Evolutionary conservation across 1,284 basidiomycete species (phyloP).

Genomic region (Leccinum laetum): DNA sequence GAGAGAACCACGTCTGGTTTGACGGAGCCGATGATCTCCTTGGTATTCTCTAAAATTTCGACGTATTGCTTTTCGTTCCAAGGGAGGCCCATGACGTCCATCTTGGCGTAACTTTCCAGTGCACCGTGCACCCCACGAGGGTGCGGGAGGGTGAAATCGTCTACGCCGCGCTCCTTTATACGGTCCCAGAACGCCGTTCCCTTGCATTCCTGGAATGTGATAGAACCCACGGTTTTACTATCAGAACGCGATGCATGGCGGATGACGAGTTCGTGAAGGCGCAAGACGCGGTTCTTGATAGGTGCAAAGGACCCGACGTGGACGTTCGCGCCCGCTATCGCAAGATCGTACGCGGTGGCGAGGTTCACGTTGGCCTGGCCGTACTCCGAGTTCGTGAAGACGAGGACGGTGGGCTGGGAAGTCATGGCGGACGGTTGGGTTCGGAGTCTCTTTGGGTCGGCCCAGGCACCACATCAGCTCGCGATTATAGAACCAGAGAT

Average conservation of each 20-base stretch:
- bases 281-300: too few relatives aligned
- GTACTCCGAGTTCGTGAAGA: slow-evolving; percentile 10
- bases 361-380: slow-evolving; percentile 15
- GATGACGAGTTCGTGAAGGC: slow-evolving; percentile 9
- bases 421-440: too few relatives aligned
- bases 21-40: slow-evolving; percentile 5
- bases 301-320: neutral
- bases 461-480: too few relatives aligned
- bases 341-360: slow-evolving; percentile 13
- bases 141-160: neutral
- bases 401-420: slow-evolving; percentile 1
- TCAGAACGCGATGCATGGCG: slow-evolving; percentile 4
- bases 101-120: neutral
- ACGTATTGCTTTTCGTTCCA: slow-evolving; percentile 6
- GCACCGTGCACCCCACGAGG: slow-evolving; percentile 6
- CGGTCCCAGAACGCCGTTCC: slow-evolving; percentile 2
- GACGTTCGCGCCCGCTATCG: slow-evolving; percentile 7
- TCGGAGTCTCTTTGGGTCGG: too few relatives aligned
- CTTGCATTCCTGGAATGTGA: slow-evolving; percentile 7
- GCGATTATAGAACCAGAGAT: too few relatives aligned
- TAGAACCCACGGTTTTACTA: neutral
- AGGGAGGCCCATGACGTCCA: neutral
- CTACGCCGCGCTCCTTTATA: neutral
- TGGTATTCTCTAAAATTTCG: neutral
- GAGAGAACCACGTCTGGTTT: slow-evolving; percentile 7